A percentile compares a stretch with the other conserved stretches of the same genome.
Evolutionary conservation across 2,329 filamentous ascomycete genomes (phyloP).

Genomic region (Didymella arachidicola): DNA sequence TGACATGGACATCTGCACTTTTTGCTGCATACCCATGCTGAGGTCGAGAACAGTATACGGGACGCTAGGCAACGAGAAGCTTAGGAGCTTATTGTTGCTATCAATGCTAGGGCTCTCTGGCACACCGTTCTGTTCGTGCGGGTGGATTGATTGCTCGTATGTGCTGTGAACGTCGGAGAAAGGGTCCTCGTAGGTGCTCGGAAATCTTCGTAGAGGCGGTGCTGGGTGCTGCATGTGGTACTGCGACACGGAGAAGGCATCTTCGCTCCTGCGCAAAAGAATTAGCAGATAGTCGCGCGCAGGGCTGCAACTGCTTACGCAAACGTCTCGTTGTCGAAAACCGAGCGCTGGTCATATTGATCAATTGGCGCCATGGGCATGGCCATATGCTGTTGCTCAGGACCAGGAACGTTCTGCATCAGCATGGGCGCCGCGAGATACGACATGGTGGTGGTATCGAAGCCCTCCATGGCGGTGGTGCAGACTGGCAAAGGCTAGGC

Average conservation of each 20-base stretch:
- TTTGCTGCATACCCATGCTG: constrained; percentile 63
- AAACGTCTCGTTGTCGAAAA: constrained; percentile 67
- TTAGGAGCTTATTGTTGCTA: constrained; percentile 66
- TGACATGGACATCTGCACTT: constrained; percentile 70
- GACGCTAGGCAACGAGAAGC: constrained; percentile 58
- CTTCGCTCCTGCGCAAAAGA: constrained; percentile 57
- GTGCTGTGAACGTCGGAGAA: constrained; percentile 61
- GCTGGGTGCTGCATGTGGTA: constrained; percentile 54
- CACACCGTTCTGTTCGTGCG: constrained; percentile 54
- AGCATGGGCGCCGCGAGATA: constrained; percentile 66
- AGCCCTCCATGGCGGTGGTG: constrained; percentile 59
- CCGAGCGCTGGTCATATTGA: constrained; percentile 65
- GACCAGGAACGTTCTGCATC: constrained; percentile 60
- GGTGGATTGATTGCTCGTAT: constrained; percentile 56
- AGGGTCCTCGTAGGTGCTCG: constrained; percentile 59
- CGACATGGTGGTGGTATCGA: constrained; percentile 68
- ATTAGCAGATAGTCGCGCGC: constrained; percentile 37
- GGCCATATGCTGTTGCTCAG: constrained; percentile 48
- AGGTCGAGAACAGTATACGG: constrained; percentile 72
- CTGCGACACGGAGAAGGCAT: constrained; percentile 52
- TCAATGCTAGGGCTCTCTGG: constrained; percentile 66
- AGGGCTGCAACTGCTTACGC: constrained; percentile 53
- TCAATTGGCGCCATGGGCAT: constrained; percentile 61
- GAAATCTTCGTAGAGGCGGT: constrained; percentile 58
- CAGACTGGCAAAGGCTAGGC: constrained; percentile 26